phyloP scores from a whole-genome alignment of 2,329 filamentous ascomycete genomes.

The Stachybotrys elegans region DNA sequence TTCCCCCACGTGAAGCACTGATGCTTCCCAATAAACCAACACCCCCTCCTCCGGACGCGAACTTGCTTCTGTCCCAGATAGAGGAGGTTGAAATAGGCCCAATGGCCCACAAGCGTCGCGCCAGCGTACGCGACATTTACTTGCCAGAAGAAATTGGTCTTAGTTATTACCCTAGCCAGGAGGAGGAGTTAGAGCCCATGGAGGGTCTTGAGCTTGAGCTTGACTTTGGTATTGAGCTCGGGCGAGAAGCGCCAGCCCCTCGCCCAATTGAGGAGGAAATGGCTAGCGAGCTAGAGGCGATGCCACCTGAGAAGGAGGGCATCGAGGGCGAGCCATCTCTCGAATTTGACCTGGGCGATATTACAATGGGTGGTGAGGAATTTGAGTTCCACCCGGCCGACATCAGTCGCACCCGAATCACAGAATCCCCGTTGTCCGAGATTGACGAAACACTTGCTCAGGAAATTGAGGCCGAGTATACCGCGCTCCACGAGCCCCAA shows the following conservation, averaged over 20 bases:
- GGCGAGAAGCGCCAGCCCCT: constrained; percentile 74
- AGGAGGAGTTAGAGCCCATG: constrained; percentile 50
- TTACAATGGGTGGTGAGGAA: constrained; percentile 57
- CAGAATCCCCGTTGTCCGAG: constrained; percentile 65
- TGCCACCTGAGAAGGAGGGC: constrained; percentile 51
- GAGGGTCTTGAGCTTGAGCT: constrained; percentile 69
- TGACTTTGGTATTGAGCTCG: constrained; percentile 81
- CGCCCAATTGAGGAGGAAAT: constrained; percentile 66
- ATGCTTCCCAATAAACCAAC: constrained; percentile 88
- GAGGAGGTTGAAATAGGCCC: constrained; percentile 53
- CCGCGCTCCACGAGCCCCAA: constrained; percentile 53
- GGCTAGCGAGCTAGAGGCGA: constrained; percentile 57
- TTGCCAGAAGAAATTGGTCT: constrained; percentile 64
- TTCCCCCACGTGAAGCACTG: constrained; percentile 78
- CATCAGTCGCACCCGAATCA: constrained; percentile 59
- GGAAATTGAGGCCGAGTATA: constrained; percentile 55
- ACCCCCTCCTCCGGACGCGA: constrained; percentile 82
- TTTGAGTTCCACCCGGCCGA: constrained; percentile 60
- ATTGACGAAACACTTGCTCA: constrained; percentile 59
- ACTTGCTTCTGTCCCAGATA: constrained; percentile 73
- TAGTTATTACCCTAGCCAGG: constrained; percentile 70
- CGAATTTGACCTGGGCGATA: constrained; percentile 53
- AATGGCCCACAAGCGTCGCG: constrained; percentile 51
- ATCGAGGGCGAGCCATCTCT: constrained; percentile 50
- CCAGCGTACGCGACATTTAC: constrained; percentile 60